Conservation (phyloP, 2,329 filamentous ascomycete genomes). For the Phialophora macrospora region DNA sequence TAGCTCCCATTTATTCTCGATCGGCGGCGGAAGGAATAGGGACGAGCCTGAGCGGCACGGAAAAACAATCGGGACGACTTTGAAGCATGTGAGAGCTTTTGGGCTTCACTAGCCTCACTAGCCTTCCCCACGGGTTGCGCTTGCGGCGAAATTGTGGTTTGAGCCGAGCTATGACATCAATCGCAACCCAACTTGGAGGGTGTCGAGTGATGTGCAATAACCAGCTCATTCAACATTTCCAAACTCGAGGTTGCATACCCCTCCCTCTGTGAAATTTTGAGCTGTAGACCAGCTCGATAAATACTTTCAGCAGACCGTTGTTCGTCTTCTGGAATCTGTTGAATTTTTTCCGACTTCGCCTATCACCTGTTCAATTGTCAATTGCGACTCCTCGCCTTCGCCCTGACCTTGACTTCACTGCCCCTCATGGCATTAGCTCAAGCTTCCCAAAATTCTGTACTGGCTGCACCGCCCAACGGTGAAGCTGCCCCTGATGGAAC, state of each 20-base stretch:
- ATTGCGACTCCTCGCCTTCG: not conserved
- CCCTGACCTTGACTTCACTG: not conserved
- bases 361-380: not conserved
- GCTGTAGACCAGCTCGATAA: slow-evolving; percentile 6
- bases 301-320: slow-evolving; percentile 8
- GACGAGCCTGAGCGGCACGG: slow-evolving; percentile 10
- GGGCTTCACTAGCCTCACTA: slow-evolving; percentile 13
- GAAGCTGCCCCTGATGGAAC: slow-evolving; percentile 42
- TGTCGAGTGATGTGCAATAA: not conserved
- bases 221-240: slow-evolving; percentile 28
- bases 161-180: not conserved
- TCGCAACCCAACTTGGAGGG: not conserved
- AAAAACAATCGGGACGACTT: slow-evolving; percentile 25
- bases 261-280: not conserved
- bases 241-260: slow-evolving; percentile 7
- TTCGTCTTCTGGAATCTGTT: slow-evolving; percentile 1
- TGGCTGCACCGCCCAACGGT: slow-evolving; percentile 36
- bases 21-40: not conserved
- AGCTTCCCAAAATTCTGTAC: slow-evolving; percentile 42
- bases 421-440: slow-evolving; percentile 39
- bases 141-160: slow-evolving; percentile 14
- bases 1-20: not conserved
- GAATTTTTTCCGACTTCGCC: not conserved
- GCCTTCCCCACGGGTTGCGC: slow-evolving; percentile 18
- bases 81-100: not conserved